These are phyloP conservation scores for Ceratocystiopsis sp. DNA, from an alignment of 2,329 filamentous ascomycete species.

Conservation along the genomic window DNA sequence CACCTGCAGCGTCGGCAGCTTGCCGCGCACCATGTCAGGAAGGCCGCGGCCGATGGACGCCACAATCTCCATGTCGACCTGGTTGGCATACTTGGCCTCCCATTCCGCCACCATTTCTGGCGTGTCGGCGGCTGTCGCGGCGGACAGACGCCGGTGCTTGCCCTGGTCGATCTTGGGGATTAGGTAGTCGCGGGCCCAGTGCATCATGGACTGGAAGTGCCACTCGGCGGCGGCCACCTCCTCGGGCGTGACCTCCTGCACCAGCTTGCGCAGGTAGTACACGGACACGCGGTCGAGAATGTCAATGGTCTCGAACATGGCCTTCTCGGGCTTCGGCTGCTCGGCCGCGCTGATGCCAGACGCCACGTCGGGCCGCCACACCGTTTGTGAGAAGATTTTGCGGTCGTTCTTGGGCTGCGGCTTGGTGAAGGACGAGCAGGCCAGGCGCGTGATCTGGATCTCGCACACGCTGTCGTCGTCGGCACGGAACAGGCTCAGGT, in stretches of 20 bases:
- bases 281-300: slow-evolving; percentile 3
- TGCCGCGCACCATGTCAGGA: slow-evolving; percentile 5
- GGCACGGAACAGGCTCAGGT: slow-evolving; percentile 4
- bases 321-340: slow-evolving; percentile 1
- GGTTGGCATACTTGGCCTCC: neutral
- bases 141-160: slow-evolving; percentile 4
- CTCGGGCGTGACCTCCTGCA: slow-evolving; percentile 2
- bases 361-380: slow-evolving; percentile 4
- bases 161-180: slow-evolving; percentile 5
- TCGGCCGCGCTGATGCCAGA: slow-evolving; percentile 2
- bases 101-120: slow-evolving; percentile 3
- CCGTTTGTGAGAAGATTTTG: slow-evolving; percentile 4
- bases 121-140: slow-evolving; percentile 1
- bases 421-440: slow-evolving; percentile 7
- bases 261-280: slow-evolving; percentile 3
- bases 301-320: slow-evolving; percentile 2
- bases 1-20: slow-evolving; percentile 14
- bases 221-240: slow-evolving; percentile 4
- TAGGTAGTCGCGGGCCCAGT: slow-evolving; percentile 4
- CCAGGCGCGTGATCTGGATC: slow-evolving; percentile 5
- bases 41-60: slow-evolving; percentile 5
- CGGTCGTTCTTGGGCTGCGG: slow-evolving; percentile 6
- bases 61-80: slow-evolving; percentile 7
- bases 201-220: slow-evolving; percentile 3
- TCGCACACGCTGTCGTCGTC: slow-evolving; percentile 4